phyloP scores from a whole-genome alignment of 371 early-diverging fungal species.

The Mucor velutinosus region DNA sequence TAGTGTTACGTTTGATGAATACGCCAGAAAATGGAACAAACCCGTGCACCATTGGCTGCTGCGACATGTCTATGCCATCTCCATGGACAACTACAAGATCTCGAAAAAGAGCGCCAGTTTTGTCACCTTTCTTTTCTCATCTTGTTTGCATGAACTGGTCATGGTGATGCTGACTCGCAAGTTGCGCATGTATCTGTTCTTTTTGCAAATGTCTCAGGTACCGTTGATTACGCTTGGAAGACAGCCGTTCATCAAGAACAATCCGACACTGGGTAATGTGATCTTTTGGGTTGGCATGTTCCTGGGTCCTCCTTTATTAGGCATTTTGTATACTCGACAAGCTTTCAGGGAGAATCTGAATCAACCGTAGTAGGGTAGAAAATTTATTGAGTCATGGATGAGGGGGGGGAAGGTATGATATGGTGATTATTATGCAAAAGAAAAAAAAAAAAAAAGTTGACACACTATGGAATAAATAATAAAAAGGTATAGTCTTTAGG shows the following conservation, averaged over 20 bases:
- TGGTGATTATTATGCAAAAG: background rate
- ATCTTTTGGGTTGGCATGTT: constrained; percentile 87
- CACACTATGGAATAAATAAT: no score
- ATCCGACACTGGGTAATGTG: constrained; percentile 71
- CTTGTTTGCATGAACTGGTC: constrained; percentile 90
- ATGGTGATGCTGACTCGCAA: constrained; percentile 72
- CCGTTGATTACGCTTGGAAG: constrained; percentile 81
- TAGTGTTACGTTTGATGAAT: constrained; percentile 83
- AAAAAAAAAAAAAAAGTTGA: background rate
- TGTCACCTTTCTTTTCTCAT: constrained; percentile 84
- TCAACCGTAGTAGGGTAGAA: no score
- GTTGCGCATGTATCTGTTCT: constrained; percentile 78
- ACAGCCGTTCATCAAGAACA: constrained; percentile 54
- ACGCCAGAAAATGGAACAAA: constrained; percentile 96
- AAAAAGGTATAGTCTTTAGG: background rate
- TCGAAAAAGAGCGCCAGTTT: constrained; percentile 70
- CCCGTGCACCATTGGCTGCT: constrained; percentile 94
- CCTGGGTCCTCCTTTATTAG: constrained; percentile 74
- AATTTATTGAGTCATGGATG: no score
- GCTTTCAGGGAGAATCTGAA: no score
- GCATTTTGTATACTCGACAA: constrained; percentile 50
- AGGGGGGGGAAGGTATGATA: background rate
- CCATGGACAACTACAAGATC: constrained; percentile 72
- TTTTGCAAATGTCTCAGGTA: constrained; percentile 88
- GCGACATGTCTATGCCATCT: constrained; percentile 85